These are phyloP conservation scores for Rhazya stricta DNA, from an alignment of 257 asterid species.

Conservation along the genomic window DNA sequence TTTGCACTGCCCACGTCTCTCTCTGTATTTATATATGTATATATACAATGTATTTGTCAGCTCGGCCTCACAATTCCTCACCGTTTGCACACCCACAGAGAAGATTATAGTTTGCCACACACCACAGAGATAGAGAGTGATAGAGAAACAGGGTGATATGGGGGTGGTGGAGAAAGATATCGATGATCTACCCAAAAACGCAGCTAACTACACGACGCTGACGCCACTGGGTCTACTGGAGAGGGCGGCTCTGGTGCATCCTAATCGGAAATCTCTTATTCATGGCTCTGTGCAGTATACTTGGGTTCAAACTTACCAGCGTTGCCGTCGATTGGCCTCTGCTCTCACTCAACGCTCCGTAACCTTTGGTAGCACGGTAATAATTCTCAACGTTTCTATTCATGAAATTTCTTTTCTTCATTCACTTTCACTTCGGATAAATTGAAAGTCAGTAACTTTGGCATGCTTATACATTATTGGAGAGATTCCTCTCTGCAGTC, in stretches of 20 bases:
- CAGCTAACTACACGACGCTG: conserved; percentile 69
- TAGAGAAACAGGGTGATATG: background rate
- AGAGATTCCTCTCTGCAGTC: background rate
- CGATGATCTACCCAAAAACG: conserved; percentile 81
- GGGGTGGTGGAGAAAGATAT: conserved; percentile 59
- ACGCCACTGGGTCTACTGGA: conserved; percentile 81
- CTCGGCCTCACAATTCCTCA: background rate
- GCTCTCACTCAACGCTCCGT: conserved; percentile 60
- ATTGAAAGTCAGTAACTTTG: background rate
- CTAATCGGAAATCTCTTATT: conserved; percentile 59
- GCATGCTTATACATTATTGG: background rate
- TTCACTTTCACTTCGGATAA: background rate
- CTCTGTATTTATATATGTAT: no score
- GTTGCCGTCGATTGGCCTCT: conserved; percentile 90
- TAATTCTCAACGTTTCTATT: background rate
- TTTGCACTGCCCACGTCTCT: no score
- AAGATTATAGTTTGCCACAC: background rate
- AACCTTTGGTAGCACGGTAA: conserved; percentile 78
- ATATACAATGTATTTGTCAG: background rate
- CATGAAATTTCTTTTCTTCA: background rate
- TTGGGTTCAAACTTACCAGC: conserved; percentile 85
- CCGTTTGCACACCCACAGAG: background rate
- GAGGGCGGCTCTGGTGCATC: conserved; percentile 78
- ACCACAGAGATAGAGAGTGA: background rate
- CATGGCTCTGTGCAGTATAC: conserved; percentile 67